A percentile compares a stretch with the other conserved stretches of the same genome.
Evolutionary conservation across 108 stramenopile genomes (phyloP).

Genomic region (Nitzschia palea): DNA sequence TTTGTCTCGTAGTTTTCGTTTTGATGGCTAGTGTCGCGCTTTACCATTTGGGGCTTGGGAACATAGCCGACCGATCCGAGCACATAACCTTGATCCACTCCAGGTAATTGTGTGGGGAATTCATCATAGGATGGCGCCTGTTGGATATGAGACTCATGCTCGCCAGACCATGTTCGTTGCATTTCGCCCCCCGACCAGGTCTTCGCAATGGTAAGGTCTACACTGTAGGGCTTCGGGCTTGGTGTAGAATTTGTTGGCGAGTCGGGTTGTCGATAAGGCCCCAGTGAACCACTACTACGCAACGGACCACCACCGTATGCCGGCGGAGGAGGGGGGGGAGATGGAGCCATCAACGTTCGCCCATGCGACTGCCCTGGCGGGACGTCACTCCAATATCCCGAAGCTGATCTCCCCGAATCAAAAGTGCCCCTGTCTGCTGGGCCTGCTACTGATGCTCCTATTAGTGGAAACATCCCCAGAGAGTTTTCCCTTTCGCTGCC

Average conservation of each 20-base stretch:
- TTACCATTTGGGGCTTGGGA: constrained; percentile 67
- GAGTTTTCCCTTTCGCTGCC: constrained; percentile 25
- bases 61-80: neutral
- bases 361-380: constrained; percentile 1
- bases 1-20: constrained; percentile 74
- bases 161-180: constrained; percentile 13
- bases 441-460: constrained; percentile 43
- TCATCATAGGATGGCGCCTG: constrained; percentile 12
- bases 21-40: constrained; percentile 84
- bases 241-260: constrained; percentile 25
- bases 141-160: constrained; percentile 2
- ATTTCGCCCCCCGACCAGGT: constrained; percentile 32
- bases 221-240: constrained; percentile 32
- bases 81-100: neutral
- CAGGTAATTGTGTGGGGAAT: neutral
- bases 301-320: constrained; percentile 7
- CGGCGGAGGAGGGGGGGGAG: constrained; percentile 42
- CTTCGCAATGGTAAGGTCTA: constrained; percentile 37
- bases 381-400: constrained; percentile 37
- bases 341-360: constrained; percentile 17
- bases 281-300: constrained; percentile 17
- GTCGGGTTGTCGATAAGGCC: constrained; percentile 21
- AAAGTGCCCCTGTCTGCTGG: constrained; percentile 37
- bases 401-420: constrained; percentile 21
- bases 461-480: constrained; percentile 50